Conservation (phyloP, 2,329 filamentous ascomycete species). For the Graphium sp. region DNA sequence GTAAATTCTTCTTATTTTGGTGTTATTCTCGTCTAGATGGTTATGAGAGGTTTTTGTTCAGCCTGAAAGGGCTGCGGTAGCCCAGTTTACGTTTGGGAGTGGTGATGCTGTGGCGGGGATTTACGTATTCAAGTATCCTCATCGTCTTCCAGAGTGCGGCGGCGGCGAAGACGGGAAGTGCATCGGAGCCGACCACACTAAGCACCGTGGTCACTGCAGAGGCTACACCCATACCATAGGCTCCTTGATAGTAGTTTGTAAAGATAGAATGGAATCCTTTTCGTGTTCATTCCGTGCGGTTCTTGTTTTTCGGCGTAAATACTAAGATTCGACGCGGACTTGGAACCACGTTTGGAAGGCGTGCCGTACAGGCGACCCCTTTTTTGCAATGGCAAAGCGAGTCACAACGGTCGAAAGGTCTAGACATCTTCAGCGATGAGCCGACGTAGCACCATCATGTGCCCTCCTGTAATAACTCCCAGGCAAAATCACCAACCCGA, state of each 20-base stretch:
- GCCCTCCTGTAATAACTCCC: slow-evolving; percentile 6
- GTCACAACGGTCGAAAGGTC: not conserved
- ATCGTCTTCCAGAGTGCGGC: slow-evolving; percentile 3
- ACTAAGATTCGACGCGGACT: too few species aligned
- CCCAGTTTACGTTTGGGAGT: too few species aligned
- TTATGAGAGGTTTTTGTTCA: too few species aligned
- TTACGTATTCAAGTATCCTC: slow-evolving; percentile 7
- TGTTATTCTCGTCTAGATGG: too few species aligned
- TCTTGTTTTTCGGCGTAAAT: not conserved
- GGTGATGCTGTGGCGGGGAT: too few species aligned
- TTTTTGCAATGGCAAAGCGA: not conserved
- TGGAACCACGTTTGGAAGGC: too few species aligned
- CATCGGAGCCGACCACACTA: slow-evolving; percentile 1
- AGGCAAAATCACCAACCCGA: slow-evolving; percentile 12
- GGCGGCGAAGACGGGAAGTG: not conserved
- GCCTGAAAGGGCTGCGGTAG: too few species aligned
- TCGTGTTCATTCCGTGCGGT: not conserved
- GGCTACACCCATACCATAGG: not conserved
- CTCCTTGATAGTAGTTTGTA: not conserved
- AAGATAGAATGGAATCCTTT: not conserved
- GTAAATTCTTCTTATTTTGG: too few species aligned
- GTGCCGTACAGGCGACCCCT: not conserved
- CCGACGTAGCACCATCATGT: not conserved
- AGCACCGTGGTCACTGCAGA: not conserved
- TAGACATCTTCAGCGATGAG: not conserved